A percentile compares a stretch with the other conserved stretches of the same genome.
Evolutionary conservation across 495 filamentous ascomycete genomes (phyloP).

Genomic region (Aspergillus bertholletiae): DNA sequence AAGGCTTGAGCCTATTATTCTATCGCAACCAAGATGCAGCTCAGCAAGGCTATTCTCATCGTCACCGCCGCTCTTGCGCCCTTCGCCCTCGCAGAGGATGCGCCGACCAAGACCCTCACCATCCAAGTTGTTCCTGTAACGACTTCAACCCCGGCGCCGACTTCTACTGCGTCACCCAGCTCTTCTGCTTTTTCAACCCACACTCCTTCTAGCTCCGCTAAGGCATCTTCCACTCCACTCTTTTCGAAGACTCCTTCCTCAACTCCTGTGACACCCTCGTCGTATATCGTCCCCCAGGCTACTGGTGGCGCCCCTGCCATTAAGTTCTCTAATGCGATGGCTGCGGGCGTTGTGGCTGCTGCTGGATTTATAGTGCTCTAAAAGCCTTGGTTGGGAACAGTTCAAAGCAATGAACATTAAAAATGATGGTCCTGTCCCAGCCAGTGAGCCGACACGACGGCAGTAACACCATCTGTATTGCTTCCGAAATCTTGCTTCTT

Average conservation of each 20-base stretch:
- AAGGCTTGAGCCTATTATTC: not conserved
- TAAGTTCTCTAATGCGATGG: constrained; percentile 30
- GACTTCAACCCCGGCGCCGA: constrained; percentile 19
- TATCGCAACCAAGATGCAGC: constrained; percentile 27
- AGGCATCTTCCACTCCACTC: constrained; percentile 15
- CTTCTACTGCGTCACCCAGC: constrained; percentile 18
- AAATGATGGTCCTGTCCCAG: not conserved
- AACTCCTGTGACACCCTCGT: not conserved
- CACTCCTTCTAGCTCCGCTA: constrained; percentile 11
- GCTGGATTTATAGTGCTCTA: constrained; percentile 45
- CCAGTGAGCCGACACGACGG: not conserved
- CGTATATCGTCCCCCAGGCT: constrained; percentile 10
- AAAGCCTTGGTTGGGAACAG: not conserved
- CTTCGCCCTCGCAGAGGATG: constrained; percentile 28
- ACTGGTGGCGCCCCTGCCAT: constrained; percentile 27
- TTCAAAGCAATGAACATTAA: not conserved
- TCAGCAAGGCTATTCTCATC: constrained; percentile 34
- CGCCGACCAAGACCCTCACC: constrained; percentile 28
- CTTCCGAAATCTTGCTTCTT: not conserved
- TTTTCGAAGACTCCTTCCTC: constrained; percentile 14
- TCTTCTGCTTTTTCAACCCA: constrained; percentile 16
- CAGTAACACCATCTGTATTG: not conserved
- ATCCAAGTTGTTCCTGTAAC: constrained; percentile 31
- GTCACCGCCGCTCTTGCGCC: constrained; percentile 30
- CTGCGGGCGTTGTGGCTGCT: constrained; percentile 39